A percentile compares a stretch with the other conserved stretches of the same genome.
Conservation (phyloP, 805 yeast species). For the Candida glaebosa region DNA sequence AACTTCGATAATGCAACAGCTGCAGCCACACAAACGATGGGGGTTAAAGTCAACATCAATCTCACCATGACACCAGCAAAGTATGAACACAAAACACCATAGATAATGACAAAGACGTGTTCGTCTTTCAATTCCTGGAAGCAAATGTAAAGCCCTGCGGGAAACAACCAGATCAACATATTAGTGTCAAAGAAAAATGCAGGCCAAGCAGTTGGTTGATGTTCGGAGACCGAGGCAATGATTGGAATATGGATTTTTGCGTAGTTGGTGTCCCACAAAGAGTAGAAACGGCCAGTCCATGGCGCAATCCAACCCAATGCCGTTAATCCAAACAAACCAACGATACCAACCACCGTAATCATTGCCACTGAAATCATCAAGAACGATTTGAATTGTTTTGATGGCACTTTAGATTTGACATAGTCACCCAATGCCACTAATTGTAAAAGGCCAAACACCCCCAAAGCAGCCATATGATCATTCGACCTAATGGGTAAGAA, state of each 20-base stretch:
- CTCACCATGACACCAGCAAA: slow-evolving; percentile 99
- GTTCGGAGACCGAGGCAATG: slow-evolving; percentile 98
- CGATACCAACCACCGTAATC: slow-evolving; percentile 60
- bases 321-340: slow-evolving; percentile 75
- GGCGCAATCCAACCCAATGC: slow-evolving; percentile 95
- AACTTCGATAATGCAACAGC: slow-evolving; percentile 85
- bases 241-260: slow-evolving; percentile 98
- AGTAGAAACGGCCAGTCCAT: slow-evolving; percentile 99
- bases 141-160: slow-evolving; percentile 90
- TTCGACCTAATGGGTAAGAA: slow-evolving; percentile 94
- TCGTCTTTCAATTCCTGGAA: slow-evolving; percentile 89
- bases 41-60: slow-evolving; percentile 94
- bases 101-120: slow-evolving; percentile 88
- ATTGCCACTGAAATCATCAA: slow-evolving; percentile 56
- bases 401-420: slow-evolving; percentile 68
- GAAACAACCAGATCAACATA: slow-evolving; percentile 95
- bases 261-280: slow-evolving; percentile 96
- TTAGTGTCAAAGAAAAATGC: slow-evolving; percentile 93
- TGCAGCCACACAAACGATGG: slow-evolving; percentile 89
- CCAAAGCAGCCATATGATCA: slow-evolving; percentile 98
- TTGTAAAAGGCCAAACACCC: slow-evolving; percentile 94
- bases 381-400: slow-evolving; percentile 68
- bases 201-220: slow-evolving; percentile 99
- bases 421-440: slow-evolving; percentile 83
- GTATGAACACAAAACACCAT: slow-evolving; percentile 90